A percentile compares a stretch with the other conserved stretches of the same genome.
Conservation (phyloP, 1,284 basidiomycete species). For the Athelia sp. region DNA sequence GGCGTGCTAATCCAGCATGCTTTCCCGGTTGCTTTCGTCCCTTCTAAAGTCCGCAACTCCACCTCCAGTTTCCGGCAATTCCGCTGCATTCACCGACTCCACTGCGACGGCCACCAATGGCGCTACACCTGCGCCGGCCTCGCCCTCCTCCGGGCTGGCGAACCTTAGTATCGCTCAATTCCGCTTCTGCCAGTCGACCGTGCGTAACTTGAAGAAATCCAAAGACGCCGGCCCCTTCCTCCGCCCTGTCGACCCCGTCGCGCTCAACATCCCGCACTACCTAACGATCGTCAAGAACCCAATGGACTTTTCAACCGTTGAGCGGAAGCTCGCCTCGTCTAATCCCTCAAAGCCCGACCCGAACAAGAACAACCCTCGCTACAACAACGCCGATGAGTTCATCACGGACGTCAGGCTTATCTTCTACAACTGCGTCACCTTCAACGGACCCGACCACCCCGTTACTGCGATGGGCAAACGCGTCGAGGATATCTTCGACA, state of each 20-base stretch:
- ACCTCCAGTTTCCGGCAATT: slow-evolving; percentile 47
- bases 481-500: slow-evolving; percentile 85
- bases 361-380: slow-evolving; percentile 68
- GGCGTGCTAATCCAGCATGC: slow-evolving; percentile 29
- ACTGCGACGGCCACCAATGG: slow-evolving; percentile 12
- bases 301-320: slow-evolving; percentile 95
- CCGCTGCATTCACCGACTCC: slow-evolving; percentile 4
- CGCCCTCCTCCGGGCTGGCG: slow-evolving; percentile 23
- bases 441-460: slow-evolving; percentile 90
- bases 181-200: slow-evolving; percentile 75
- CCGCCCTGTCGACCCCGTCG: slow-evolving; percentile 87
- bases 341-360: slow-evolving; percentile 74
- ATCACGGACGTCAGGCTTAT: slow-evolving; percentile 80
- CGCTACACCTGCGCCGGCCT: slow-evolving; percentile 5
- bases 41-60: slow-evolving; percentile 67
- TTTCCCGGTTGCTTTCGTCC: slow-evolving; percentile 1
- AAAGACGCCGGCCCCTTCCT: slow-evolving; percentile 84
- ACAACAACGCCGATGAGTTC: slow-evolving; percentile 73
- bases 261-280: slow-evolving; percentile 91
- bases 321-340: slow-evolving; percentile 78
- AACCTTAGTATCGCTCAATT: slow-evolving; percentile 64
- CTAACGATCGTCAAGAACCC: slow-evolving; percentile 82
- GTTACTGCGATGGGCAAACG: slow-evolving; percentile 78
- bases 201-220: slow-evolving; percentile 84
- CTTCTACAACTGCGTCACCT: slow-evolving; percentile 85